Evolutionary conservation across 768 basidiomycete species (phyloP), one percentile per base, ranked within the genome.

Genomic region (Kondoa subrosea): DNA sequence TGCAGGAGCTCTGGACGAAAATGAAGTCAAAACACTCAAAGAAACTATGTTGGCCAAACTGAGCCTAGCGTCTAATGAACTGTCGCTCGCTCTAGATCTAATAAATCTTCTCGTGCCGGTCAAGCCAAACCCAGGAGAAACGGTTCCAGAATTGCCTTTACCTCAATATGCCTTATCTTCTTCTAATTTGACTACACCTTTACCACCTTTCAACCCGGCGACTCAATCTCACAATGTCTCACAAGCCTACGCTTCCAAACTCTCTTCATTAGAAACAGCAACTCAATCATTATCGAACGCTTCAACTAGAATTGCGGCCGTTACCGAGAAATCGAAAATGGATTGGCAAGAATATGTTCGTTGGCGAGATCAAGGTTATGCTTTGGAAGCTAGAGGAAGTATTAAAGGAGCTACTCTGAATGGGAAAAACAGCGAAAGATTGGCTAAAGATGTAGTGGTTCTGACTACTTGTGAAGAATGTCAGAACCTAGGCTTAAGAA

Each of bases 391-490:
- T 27, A 27, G 61, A 8, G 61, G 61, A 3, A 32, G 29, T 3
- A 32, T 21, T 16, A 27, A 32, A 27, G 33, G 15, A 63, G 61
- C 61, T 27, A 16, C 3, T 33, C 40, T 50, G 40, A 30, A 30
- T 27, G 61, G 16, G 29, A 63, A 17, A 32, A 32, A 17, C 29
- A 21, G n/a, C 4, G 15, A 63, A 12, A 27, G 30, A 8, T 63
- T 63, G 61, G 61, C 61, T 3, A 63, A 32, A 33, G 61, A 63
- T 3, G 34, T 63, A 12, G 61, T 63, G 61, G 61, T 50, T 8
- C 21, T 50, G 40, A 50, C 40, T 50, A 50, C 40, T 8, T 50
- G 40, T 50, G 12, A 50, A 21, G 40, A 50, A 21, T 50, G 40
- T 50, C 8, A 8, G 40, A 50, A 50, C 21, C 12, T 50, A 8